Conservation (phyloP, 352 stramenopile genomes). For the Nothophytophthora sp. region DNA sequence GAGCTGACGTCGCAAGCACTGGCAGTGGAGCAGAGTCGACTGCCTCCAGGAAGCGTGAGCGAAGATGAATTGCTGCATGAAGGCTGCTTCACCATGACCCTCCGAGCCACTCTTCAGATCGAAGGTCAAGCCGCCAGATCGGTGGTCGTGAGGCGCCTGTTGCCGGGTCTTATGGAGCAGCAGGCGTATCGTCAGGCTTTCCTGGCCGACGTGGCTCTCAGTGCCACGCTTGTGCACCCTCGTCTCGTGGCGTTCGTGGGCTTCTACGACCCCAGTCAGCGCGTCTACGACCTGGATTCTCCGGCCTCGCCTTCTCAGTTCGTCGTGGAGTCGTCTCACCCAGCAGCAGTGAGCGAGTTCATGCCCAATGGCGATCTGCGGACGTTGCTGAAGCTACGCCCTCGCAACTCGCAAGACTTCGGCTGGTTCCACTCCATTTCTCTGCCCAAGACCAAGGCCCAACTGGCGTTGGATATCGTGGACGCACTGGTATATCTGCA, state of each 20-base stretch:
- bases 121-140: slow-evolving; percentile 22
- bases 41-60: slow-evolving; percentile 22
- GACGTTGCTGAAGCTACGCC: slow-evolving; percentile 27
- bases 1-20: slow-evolving; percentile 8
- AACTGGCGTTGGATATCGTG: slow-evolving; percentile 47
- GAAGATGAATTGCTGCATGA: slow-evolving; percentile 28
- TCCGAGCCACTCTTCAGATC: slow-evolving; percentile 27
- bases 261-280: slow-evolving; percentile 25
- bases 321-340: slow-evolving; percentile 10
- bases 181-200: slow-evolving; percentile 31
- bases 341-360: slow-evolving; percentile 44
- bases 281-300: slow-evolving; percentile 21
- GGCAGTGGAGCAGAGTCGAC: slow-evolving; percentile 27
- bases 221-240: slow-evolving; percentile 27
- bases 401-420: slow-evolving; percentile 29
- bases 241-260: slow-evolving; percentile 41
- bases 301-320: slow-evolving; percentile 21
- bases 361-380: slow-evolving; percentile 46
- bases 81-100: slow-evolving; percentile 30
- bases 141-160: slow-evolving; percentile 26
- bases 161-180: slow-evolving; percentile 21
- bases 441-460: slow-evolving; percentile 27
- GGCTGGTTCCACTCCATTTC: slow-evolving; percentile 34
- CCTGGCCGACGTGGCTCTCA: slow-evolving; percentile 35
- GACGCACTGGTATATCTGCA: slow-evolving; percentile 55